These are phyloP conservation scores for Dactylorhiza incarnata DNA, from an alignment of 106 monocot genomes.

Conservation along the genomic window DNA sequence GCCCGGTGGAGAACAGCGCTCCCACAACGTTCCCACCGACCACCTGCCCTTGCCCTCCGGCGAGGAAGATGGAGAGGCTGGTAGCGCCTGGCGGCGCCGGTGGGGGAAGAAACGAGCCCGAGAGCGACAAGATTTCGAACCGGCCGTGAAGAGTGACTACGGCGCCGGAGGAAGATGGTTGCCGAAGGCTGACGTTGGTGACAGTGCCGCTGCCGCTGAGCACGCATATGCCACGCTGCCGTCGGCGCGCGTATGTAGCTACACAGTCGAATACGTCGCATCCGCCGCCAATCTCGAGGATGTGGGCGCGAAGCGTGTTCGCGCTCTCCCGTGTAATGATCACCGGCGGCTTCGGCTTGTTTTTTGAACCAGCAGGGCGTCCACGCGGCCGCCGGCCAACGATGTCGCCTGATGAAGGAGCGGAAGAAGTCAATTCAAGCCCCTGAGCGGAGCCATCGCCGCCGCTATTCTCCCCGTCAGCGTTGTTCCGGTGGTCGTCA, in stretches of 20 bases:
- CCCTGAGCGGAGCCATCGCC: neutral
- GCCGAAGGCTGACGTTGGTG: constrained; percentile 14
- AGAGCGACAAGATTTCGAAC: constrained; percentile 13
- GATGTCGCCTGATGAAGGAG: too few relatives aligned
- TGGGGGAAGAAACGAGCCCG: constrained; percentile 9
- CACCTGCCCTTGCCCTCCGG: constrained; percentile 12
- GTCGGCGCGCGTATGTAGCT: constrained; percentile 12
- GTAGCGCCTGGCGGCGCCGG: constrained; percentile 11
- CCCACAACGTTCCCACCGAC: constrained; percentile 10
- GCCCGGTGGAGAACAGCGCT: constrained; percentile 4
- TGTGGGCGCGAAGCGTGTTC: constrained; percentile 19
- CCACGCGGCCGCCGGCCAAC: neutral
- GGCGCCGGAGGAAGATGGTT: constrained; percentile 10
- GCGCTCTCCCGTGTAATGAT: constrained; percentile 17
- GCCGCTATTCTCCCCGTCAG: neutral
- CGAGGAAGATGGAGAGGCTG: constrained; percentile 8
- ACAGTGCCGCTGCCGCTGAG: constrained; percentile 23
- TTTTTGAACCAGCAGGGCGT: constrained; percentile 6
- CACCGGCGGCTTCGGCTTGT: constrained; percentile 13
- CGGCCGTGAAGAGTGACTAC: constrained; percentile 13
- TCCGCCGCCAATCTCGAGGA: constrained; percentile 15
- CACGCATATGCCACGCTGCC: constrained; percentile 19
- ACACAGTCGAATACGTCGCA: constrained; percentile 17
- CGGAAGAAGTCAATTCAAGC: neutral
- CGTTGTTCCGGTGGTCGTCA: constrained; percentile 8